Base-by-base conservation (phyloP, 306 rosid species). In the Coriaria nepalensis region DNA sequence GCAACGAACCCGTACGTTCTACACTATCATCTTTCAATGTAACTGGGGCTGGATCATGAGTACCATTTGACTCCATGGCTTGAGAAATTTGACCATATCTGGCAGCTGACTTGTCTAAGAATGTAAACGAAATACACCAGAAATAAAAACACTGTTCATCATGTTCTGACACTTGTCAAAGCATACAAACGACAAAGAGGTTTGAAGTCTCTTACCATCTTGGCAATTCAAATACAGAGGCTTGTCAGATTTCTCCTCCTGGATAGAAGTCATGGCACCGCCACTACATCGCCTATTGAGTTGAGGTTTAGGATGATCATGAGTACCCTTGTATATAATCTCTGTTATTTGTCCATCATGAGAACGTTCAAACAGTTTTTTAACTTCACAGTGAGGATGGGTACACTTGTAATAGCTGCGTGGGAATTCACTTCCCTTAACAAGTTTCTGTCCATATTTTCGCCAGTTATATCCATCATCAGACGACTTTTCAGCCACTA, bases 351-450 rank as follows among this genome's bases (percentile, higher is more conserved):
- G 98, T 49, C 98, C 98, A 13, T 90, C 95, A 61, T 81, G 79
- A 57, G 92, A 75, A 51, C 95, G 92, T 75, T 90, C 95, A 49
- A 90, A 90, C 29, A 90, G 78, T 62, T 90, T 90, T 64, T 90
- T 90, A 74, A 90, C 98, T 77, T 90, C 98, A 71, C 98, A 90
- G 68, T 77, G 79, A 33, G 98, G 97, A 66, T 90, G 92, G 10
- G 95, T 90, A 48, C 97, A 90, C 67, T 90, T 90, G 78, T 90
- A 90, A 71, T 90, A 90, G 77, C 97, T 90, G 64, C 97, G 93
- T 0, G 97, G 97, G 62, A 84, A 90, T 73, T 90, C 97, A 70
- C 97, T 68, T 56, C 97, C 97, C 68, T 90, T 90, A 59, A 90
- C 97, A 45, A 57, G 97, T 59, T 90, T 90, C 69, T 90, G 95